phyloP scores from a whole-genome alignment of 352 stramenopile genomes.

The Pythium brassicae region DNA sequence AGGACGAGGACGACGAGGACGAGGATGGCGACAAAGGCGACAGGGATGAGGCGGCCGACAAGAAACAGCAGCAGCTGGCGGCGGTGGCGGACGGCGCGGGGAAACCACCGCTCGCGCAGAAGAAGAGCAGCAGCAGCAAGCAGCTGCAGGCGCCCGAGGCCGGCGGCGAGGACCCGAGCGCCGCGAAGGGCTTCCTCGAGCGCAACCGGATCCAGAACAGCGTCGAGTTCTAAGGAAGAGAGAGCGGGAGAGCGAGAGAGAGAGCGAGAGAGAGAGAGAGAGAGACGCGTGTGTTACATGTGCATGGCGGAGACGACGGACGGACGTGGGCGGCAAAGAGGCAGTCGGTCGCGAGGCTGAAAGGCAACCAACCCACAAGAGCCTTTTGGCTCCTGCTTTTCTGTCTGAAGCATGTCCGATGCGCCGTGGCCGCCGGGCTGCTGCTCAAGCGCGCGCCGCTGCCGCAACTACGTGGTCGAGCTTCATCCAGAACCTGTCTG shows the following conservation, averaged over 20 bases:
- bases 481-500: no score
- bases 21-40: conserved; percentile 2
- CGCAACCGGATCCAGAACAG: conserved; percentile 52
- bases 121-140: conserved; percentile 13
- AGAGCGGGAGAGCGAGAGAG: neutral
- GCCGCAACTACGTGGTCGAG: no score
- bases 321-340: no score
- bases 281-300: neutral
- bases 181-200: conserved; percentile 46
- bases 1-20: conserved; percentile 23
- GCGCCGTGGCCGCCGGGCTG: no score
- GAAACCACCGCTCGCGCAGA: conserved; percentile 14
- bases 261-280: no score
- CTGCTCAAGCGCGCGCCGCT: no score
- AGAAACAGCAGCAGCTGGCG: no score
- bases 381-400: no score
- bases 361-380: no score
- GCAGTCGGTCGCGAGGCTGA: no score
- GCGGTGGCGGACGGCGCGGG: conserved; percentile 12
- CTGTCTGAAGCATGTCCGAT: no score
- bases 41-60: no score
- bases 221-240: conserved; percentile 44
- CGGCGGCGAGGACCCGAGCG: conserved; percentile 13
- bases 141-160: conserved; percentile 1
- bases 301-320: neutral